phyloP scores from a whole-genome alignment of 768 basidiomycete genomes.

The Cystoderma amianthinum region DNA sequence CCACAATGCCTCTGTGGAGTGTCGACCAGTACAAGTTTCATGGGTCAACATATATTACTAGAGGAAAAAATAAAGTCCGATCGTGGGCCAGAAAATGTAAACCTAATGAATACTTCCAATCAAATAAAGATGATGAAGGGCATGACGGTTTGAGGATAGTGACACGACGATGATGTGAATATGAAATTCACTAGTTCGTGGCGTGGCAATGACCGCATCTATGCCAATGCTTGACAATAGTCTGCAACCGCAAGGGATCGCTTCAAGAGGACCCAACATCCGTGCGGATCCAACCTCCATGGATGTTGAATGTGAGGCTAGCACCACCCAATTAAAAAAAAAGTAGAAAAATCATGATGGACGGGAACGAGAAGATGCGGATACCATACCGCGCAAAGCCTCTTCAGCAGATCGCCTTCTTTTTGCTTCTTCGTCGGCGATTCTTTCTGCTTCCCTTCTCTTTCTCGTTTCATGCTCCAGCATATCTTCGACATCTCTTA shows the following conservation, averaged over 20 bases:
- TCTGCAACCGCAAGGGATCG: not conserved
- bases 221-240: not conserved
- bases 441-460: conserved; percentile 52
- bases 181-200: not conserved
- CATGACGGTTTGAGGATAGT: too few species aligned
- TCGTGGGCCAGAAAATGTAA: not conserved
- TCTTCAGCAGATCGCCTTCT: conserved; percentile 47
- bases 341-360: not conserved
- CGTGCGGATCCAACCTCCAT: not conserved
- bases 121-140: not conserved
- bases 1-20: too few species aligned
- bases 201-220: not conserved
- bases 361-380: not conserved
- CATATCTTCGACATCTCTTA: conserved; percentile 48
- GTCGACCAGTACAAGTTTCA: too few species aligned
- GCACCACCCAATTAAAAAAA: not conserved
- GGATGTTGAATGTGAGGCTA: not conserved
- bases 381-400: conserved; percentile 12
- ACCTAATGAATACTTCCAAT: not conserved
- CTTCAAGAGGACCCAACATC: not conserved
- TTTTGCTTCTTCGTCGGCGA: conserved; percentile 39
- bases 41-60: too few species aligned
- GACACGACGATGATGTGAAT: not conserved
- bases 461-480: conserved; percentile 55
- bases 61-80: too few species aligned